A percentile compares a stretch with the other conserved stretches of the same genome.
Evolutionary conservation across 805 yeast genomes (phyloP).

Genomic region (Ogataea glucozyma): DNA sequence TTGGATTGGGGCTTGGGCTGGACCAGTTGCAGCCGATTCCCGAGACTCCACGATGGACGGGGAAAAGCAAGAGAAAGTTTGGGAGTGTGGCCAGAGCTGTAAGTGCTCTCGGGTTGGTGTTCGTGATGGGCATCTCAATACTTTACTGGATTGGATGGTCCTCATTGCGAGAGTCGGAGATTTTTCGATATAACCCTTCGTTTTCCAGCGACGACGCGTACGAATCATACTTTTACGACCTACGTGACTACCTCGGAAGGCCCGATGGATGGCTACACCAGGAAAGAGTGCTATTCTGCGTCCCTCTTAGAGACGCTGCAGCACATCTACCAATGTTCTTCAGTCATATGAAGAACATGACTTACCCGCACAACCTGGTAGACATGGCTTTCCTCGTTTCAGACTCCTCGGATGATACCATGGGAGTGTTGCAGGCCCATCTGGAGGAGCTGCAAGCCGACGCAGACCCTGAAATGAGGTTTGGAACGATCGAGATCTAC

Average conservation of each 20-base stretch:
- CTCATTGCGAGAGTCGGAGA: constrained; percentile 1
- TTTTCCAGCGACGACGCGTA: constrained; percentile 14
- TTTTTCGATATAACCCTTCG: constrained; percentile 19
- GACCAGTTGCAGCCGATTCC: background rate
- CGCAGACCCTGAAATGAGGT: constrained; percentile 59
- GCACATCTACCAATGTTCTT: constrained; percentile 63
- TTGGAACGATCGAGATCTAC: constrained; percentile 83
- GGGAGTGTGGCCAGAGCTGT: background rate
- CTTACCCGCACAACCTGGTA: constrained; percentile 57
- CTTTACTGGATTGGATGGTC: constrained; percentile 3
- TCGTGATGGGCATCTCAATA: constrained; percentile 1
- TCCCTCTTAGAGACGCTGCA: constrained; percentile 61
- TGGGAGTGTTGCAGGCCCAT: constrained; percentile 61
- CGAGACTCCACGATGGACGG: background rate
- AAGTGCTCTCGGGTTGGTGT: background rate
- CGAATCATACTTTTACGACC: constrained; percentile 38
- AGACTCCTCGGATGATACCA: constrained; percentile 86
- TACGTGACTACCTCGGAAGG: constrained; percentile 43
- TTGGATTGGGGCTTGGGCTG: background rate
- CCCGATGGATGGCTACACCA: constrained; percentile 55
- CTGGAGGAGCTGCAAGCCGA: constrained; percentile 65
- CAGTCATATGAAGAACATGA: constrained; percentile 54
- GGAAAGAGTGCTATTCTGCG: constrained; percentile 55
- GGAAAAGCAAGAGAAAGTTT: background rate
- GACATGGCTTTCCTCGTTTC: constrained; percentile 80